Evolutionary conservation across 2,329 filamentous ascomycete species (phyloP).

Genomic region (Sporothrix euskadiensis): DNA sequence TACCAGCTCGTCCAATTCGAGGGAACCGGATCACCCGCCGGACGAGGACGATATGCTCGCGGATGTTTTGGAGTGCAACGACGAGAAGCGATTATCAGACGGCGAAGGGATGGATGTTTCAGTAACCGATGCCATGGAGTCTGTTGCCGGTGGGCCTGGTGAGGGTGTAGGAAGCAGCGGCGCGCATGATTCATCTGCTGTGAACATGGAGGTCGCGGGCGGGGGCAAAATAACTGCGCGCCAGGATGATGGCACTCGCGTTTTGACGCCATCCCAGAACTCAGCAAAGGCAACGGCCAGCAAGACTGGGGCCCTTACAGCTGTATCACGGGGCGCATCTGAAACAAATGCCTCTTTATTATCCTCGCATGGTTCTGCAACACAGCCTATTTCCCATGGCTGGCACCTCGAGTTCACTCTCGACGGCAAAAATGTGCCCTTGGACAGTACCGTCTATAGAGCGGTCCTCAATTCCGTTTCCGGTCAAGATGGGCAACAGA

Average conservation of each 20-base stretch:
- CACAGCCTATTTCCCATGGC: constrained; percentile 79
- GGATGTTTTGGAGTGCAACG: constrained; percentile 83
- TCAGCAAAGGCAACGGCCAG: constrained; percentile 42
- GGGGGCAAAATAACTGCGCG: constrained; percentile 86
- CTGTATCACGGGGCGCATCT: constrained; percentile 45
- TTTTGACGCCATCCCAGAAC: constrained; percentile 75
- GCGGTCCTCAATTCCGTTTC: constrained; percentile 71
- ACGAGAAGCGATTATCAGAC: constrained; percentile 80
- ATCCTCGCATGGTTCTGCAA: constrained; percentile 80
- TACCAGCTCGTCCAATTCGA: constrained; percentile 51
- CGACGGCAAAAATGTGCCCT: constrained; percentile 77
- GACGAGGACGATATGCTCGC: constrained; percentile 63
- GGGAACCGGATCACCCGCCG: constrained; percentile 53
- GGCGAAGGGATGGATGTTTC: constrained; percentile 61
- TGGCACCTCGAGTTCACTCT: constrained; percentile 98
- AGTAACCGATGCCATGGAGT: constrained; percentile 70
- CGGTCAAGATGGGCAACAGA: constrained; percentile 62
- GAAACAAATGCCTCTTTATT: constrained; percentile 62
- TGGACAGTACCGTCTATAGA: constrained; percentile 93
- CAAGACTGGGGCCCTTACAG: constrained; percentile 41
- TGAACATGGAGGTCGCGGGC: constrained; percentile 85
- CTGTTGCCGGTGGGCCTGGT: constrained; percentile 87
- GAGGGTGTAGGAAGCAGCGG: constrained; percentile 74
- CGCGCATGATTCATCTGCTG: constrained; percentile 79
- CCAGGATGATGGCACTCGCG: constrained; percentile 85